Conservation (phyloP, 2,329 filamentous ascomycete species). For the Diplocarpon rosae region DNA sequence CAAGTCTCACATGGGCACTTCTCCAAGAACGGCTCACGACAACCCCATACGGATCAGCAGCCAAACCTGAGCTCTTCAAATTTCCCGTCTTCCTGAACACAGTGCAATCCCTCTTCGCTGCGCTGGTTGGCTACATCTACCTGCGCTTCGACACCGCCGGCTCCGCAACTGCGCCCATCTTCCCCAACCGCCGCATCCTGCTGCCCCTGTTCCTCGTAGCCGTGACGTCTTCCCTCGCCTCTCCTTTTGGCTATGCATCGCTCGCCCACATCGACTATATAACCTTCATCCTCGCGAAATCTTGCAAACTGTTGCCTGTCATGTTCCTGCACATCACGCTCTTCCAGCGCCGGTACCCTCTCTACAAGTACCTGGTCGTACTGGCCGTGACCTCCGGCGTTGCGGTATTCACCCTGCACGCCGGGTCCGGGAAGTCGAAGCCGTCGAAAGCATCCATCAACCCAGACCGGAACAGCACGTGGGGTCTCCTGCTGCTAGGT, state of each 20-base stretch:
- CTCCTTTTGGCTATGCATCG: conserved; percentile 90
- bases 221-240: conserved; percentile 76
- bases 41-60: conserved; percentile 61
- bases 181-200: conserved; percentile 67
- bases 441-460: conserved; percentile 30
- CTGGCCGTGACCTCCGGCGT: conserved; percentile 84
- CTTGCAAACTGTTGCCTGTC: conserved; percentile 96
- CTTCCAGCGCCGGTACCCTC: conserved; percentile 78
- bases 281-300: conserved; percentile 93
- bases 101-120: conserved; percentile 83
- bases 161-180: conserved; percentile 49
- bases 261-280: conserved; percentile 95
- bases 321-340: conserved; percentile 94
- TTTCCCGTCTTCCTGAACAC: conserved; percentile 95
- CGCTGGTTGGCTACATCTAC: conserved; percentile 71
- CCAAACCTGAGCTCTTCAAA: conserved; percentile 66
- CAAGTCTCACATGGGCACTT: conserved; percentile 84
- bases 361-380: conserved; percentile 95
- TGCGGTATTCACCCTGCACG: conserved; percentile 86
- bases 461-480: conserved; percentile 51
- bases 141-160: conserved; percentile 54
- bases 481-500: conserved; percentile 72
- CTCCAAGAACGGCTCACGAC: conserved; percentile 97
- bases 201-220: conserved; percentile 74
- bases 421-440: conserved; percentile 48